Evolutionary conservation across 2,329 filamentous ascomycete species (phyloP).

Genomic region (Thelonectria rubi): DNA sequence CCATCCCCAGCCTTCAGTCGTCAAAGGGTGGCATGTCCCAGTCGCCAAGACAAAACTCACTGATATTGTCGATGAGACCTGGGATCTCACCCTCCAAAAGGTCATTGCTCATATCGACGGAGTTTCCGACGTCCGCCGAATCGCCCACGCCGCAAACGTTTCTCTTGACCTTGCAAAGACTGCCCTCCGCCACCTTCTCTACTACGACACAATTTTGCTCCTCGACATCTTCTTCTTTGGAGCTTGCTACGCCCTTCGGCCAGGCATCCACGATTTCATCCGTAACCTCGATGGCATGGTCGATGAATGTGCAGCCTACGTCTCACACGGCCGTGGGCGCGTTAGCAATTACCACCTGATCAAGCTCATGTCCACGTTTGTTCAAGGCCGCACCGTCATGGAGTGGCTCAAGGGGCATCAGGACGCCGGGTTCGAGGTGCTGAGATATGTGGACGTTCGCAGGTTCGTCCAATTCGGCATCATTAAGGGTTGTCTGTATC

Average conservation of each 20-base stretch:
- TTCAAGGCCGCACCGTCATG: slow-evolving; percentile 82
- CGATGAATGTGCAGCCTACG: slow-evolving; percentile 88
- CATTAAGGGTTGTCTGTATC: slow-evolving; percentile 93
- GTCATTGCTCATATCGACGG: slow-evolving; percentile 91
- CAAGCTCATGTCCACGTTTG: slow-evolving; percentile 85
- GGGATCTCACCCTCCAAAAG: slow-evolving; percentile 80
- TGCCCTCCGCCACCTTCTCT: slow-evolving; percentile 87
- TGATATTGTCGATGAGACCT: slow-evolving; percentile 71
- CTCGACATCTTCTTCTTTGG: slow-evolving; percentile 96
- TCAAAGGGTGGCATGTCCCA: slow-evolving; percentile 91
- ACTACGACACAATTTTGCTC: slow-evolving; percentile 89
- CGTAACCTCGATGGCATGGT: slow-evolving; percentile 77
- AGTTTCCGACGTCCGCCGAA: slow-evolving; percentile 86
- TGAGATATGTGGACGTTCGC: slow-evolving; percentile 84
- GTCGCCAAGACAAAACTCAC: slow-evolving; percentile 74
- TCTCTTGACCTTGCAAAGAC: slow-evolving; percentile 87
- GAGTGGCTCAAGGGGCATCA: slow-evolving; percentile 86
- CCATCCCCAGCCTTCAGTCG: slow-evolving; percentile 77
- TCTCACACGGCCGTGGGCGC: slow-evolving; percentile 62
- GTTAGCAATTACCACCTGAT: slow-evolving; percentile 73
- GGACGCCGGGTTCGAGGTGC: slow-evolving; percentile 68
- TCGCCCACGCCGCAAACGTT: slow-evolving; percentile 85
- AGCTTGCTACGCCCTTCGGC: slow-evolving; percentile 85
- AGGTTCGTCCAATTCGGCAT: slow-evolving; percentile 95
- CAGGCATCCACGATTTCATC: slow-evolving; percentile 81